Evolutionary conservation across 768 basidiomycete genomes (phyloP), one percentile per base, ranked within the genome.

Genomic region (Termitomyces titanicus): DNA sequence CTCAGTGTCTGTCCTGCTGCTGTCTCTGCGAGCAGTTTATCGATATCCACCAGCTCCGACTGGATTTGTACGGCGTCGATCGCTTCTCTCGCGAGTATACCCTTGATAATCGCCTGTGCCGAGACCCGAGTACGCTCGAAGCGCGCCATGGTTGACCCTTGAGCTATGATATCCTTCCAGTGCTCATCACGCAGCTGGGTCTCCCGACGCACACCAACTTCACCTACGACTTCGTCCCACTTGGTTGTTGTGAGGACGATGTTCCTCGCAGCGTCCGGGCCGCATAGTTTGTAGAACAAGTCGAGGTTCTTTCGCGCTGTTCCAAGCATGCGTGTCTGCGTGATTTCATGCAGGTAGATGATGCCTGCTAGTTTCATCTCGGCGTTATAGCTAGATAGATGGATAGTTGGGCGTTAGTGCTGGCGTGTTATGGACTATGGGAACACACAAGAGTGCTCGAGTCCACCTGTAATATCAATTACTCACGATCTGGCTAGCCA

Each of bases 41-140:
- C 52, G 17, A 68, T 57, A 20, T 71, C 66, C 20, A 70, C 68
- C 25, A 72, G 53, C 49, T 72, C 71, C 51, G 68, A 63, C 55
- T 71, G 71, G 42, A 72, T 56, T 17, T 66, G 60, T n/a, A 69
- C 60, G 1, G 59, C 44, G 31, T 63, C 56, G n/a, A 54, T 20
- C 5, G 57, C 53, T 9, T 47, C 49, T 9, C 46, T 22, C 6
- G 57, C 43, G 37, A 65, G 44, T 6, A 56, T 46, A 24, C 43
- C 37, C 12, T 47, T 45, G 50, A 56, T 38, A 34, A 57, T 48
- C 15, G 27, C 40, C 51, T 31, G 47, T 20, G 51, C 56, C 7
- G 56, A 57, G 3, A 15, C 34, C 18, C 20, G 40, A 3, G 54
- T 38, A 9, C 46, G 27, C 18, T 52, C 51, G 31, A 59, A 55